These are phyloP conservation scores for Kondoa subrosea DNA, from an alignment of 768 basidiomycete species.

Conservation along the genomic window DNA sequence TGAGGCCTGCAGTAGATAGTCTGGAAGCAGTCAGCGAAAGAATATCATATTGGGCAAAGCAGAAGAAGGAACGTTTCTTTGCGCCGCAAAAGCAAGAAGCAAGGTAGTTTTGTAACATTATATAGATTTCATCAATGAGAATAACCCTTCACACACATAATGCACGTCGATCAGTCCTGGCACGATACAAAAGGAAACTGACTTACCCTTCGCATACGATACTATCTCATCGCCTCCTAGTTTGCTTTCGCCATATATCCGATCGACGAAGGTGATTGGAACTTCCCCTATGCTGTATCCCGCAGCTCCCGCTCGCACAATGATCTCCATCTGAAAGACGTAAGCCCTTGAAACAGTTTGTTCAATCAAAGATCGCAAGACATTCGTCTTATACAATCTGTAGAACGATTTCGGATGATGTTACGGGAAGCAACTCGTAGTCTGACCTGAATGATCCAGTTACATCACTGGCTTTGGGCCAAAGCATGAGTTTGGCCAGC, in stretches of 20 bases:
- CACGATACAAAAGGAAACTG: too few species aligned
- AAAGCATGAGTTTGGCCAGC: conserved; percentile 66
- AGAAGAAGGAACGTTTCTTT: conserved; percentile 23
- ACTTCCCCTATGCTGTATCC: conserved; percentile 79
- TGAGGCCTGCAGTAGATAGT: conserved; percentile 82
- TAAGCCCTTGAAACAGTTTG: conserved; percentile 75
- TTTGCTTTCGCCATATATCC: conserved; percentile 85
- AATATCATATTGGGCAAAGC: conserved; percentile 34
- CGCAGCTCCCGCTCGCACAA: conserved; percentile 67
- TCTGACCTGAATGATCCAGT: conserved; percentile 62
- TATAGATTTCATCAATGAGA: not conserved
- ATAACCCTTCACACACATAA: too few species aligned
- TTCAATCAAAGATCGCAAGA: conserved; percentile 65
- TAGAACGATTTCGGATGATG: not conserved
- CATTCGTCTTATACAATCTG: conserved; percentile 59
- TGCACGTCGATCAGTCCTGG: too few species aligned
- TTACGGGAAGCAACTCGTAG: conserved; percentile 14
- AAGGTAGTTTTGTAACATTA: not conserved
- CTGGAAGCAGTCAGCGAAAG: conserved; percentile 58
- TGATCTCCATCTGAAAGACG: conserved; percentile 98
- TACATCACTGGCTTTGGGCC: conserved; percentile 71
- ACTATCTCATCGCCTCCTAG: conserved; percentile 75
- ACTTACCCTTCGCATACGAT: conserved; percentile 68
- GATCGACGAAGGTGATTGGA: conserved; percentile 86
- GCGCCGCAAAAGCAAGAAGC: conserved; percentile 7